Percentiles rank a stretch among this genome's conserved stretches.
phyloP scores from a whole-genome alignment of 2,329 filamentous ascomycete species.

The Alternaria sp. region DNA sequence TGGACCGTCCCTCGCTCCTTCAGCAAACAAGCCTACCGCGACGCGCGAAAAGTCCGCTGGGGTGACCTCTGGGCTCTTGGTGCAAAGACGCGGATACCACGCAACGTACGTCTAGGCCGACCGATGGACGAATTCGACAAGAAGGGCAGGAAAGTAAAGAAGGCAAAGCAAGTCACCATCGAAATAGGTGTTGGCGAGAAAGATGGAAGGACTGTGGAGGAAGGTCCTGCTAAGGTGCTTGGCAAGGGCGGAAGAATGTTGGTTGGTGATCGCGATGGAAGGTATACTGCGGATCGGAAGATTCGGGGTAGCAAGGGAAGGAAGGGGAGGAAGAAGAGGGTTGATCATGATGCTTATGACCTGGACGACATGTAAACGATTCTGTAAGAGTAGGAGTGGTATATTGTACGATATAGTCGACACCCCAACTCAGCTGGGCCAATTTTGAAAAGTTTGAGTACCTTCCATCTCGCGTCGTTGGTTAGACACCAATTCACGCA shows the following conservation, averaged over 20 bases:
- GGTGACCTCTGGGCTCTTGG: conserved; percentile 96
- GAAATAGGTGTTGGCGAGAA: conserved; percentile 41
- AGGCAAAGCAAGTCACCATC: conserved; percentile 42
- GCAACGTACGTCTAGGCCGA: conserved; percentile 68
- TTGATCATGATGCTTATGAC: conserved; percentile 16
- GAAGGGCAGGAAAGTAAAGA: conserved; percentile 50
- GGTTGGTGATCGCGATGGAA: conserved; percentile 43
- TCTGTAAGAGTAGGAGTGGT: conserved; percentile 3
- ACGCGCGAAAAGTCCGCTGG: conserved; percentile 89
- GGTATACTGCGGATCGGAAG: conserved; percentile 46
- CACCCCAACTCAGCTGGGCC: background rate
- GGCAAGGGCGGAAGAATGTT: conserved; percentile 33
- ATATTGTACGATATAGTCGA: conserved; percentile 10
- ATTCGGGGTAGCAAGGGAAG: conserved; percentile 50
- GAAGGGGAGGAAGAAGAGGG: conserved; percentile 51
- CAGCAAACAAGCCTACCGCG: conserved; percentile 83
- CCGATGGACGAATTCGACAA: conserved; percentile 53
- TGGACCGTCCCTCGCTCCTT: conserved; percentile 91
- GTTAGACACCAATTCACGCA: too few species aligned
- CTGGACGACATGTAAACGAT: conserved; percentile 31
- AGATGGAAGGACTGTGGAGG: conserved; percentile 34
- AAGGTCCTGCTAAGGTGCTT: conserved; percentile 27
- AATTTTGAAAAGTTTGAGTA: background rate
- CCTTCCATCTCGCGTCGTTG: background rate
- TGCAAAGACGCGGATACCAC: conserved; percentile 79